A percentile compares a stretch with the other conserved stretches of the same genome.
These are phyloP conservation scores for Elasticomyces elasticus DNA, from an alignment of 495 filamentous ascomycete genomes.

Conservation along the genomic window DNA sequence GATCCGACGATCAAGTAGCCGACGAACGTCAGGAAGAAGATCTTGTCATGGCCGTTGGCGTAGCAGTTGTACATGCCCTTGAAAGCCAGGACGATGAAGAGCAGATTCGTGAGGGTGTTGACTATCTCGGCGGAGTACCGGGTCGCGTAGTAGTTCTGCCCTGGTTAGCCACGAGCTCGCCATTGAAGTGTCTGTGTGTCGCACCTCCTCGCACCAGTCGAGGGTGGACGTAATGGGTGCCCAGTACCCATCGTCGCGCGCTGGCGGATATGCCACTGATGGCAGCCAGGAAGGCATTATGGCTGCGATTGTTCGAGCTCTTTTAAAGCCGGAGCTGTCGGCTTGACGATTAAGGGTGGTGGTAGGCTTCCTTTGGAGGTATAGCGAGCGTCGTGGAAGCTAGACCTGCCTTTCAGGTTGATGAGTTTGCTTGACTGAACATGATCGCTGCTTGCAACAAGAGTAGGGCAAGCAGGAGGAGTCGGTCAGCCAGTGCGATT, in stretches of 20 bases:
- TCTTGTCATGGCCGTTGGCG: constrained; percentile 30
- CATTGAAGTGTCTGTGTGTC: constrained; percentile 3
- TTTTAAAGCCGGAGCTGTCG: not conserved
- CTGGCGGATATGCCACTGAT: constrained; percentile 60
- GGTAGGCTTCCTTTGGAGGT: not conserved
- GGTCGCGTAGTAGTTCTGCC: constrained; percentile 36
- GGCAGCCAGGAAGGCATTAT: constrained; percentile 39
- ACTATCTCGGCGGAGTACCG: constrained; percentile 35
- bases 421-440: not conserved
- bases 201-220: constrained; percentile 90
- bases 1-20: constrained; percentile 34
- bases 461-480: too few relatives aligned
- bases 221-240: constrained; percentile 76
- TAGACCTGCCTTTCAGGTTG: not conserved
- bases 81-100: constrained; percentile 32
- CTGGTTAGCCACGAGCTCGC: not conserved
- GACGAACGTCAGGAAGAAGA: constrained; percentile 34
- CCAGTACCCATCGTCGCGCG: constrained; percentile 61
- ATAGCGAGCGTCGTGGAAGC: not conserved
- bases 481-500: too few relatives aligned
- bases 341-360: not conserved
- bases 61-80: constrained; percentile 32
- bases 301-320: too few relatives aligned
- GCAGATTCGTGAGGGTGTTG: constrained; percentile 35
- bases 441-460: not conserved